A percentile compares a stretch with the other conserved stretches of the same genome.
Evolutionary conservation across 2,329 filamentous ascomycete species (phyloP).

Genomic region (Trichoderma atrobrunneum): DNA sequence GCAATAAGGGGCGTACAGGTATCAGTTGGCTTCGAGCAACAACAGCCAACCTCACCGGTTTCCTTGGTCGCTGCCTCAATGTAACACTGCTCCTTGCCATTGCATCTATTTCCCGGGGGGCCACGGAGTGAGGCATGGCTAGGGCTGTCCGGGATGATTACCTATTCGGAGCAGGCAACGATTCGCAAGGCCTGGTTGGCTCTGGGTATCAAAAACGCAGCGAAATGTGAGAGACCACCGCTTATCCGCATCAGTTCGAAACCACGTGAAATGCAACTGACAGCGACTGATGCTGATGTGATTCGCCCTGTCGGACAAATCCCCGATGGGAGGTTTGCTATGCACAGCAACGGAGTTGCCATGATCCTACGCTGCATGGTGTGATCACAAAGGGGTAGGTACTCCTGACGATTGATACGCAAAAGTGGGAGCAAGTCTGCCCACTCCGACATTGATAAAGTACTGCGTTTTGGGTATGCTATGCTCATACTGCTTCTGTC

Average conservation of each 20-base stretch:
- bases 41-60: not conserved
- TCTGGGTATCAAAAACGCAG: not conserved
- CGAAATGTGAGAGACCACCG: not conserved
- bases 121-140: not conserved
- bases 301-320: slow-evolving; percentile 8
- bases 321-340: not conserved
- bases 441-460: not conserved
- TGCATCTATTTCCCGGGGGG: not conserved
- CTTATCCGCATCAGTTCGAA: slow-evolving; percentile 14
- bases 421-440: not conserved
- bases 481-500: not conserved
- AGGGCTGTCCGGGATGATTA: not conserved
- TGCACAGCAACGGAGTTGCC: not conserved
- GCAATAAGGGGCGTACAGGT: not conserved
- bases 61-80: not conserved
- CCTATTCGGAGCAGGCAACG: not conserved
- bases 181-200: not conserved
- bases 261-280: slow-evolving; percentile 16
- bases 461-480: accelerated
- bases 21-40: not conserved
- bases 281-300: not conserved
- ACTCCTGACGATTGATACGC: not conserved
- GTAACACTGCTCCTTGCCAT: not conserved
- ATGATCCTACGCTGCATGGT: slow-evolving; percentile 9
- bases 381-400: not conserved